Conservation (phyloP, 345 rosid species). For the Salix caprea region DNA sequence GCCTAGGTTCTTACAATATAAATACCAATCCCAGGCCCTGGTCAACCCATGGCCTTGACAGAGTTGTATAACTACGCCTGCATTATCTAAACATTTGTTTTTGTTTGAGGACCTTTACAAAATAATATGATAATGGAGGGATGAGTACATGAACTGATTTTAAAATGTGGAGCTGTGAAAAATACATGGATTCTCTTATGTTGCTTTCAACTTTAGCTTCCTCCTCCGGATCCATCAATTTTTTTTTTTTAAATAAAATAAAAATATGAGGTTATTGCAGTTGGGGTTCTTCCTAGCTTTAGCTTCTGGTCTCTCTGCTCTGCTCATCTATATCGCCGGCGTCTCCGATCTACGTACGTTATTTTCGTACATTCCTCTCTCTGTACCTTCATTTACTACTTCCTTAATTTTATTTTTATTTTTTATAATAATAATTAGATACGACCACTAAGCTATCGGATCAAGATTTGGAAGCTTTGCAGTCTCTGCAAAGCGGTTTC, state of each 20-base stretch:
- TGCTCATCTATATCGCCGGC: conserved; percentile 74
- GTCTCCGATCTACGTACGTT: conserved; percentile 57
- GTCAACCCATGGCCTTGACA: no score
- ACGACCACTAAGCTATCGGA: conserved; percentile 40
- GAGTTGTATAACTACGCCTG: no score
- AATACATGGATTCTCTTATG: no score
- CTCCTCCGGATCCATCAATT: not conserved
- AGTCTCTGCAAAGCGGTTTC: conserved; percentile 56
- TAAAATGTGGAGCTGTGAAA: not conserved
- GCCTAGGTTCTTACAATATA: no score
- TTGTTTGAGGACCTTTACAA: not conserved
- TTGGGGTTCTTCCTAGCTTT: conserved; percentile 52
- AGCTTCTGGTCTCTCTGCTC: conserved; percentile 64
- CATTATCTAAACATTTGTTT: not conserved
- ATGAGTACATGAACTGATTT: not conserved
- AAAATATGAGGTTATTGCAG: conserved; percentile 61
- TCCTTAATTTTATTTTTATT: not conserved
- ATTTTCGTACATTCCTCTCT: not conserved
- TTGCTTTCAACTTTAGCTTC: not conserved
- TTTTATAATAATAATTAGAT: conserved; percentile 40
- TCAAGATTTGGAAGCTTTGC: conserved; percentile 70
- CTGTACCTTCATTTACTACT: not conserved
- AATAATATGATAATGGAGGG: not conserved
- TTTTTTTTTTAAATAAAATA: not conserved
- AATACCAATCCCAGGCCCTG: no score